Evolutionary conservation across 306 rosid species (phyloP).

Genomic region (Malus sylvestris): DNA sequence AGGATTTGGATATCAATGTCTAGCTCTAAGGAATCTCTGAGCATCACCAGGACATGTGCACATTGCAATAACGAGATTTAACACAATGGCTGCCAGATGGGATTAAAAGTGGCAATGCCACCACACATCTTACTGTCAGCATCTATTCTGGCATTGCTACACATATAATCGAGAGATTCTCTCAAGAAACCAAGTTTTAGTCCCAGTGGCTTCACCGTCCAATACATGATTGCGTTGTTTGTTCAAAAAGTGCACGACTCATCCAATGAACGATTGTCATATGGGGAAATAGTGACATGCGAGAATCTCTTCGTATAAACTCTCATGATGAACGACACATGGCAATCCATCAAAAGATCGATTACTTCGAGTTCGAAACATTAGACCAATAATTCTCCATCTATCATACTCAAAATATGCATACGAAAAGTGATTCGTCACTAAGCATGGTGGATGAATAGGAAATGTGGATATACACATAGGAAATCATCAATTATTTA

Average conservation of each 20-base stretch:
- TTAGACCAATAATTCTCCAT: neutral
- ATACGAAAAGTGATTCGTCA: slow-evolving; percentile 9
- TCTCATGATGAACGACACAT: neutral
- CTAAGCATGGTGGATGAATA: slow-evolving; percentile 19
- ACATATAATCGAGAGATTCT: neutral
- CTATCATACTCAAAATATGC: slow-evolving; percentile 12
- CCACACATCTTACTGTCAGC: neutral
- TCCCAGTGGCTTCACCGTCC: fast-evolving
- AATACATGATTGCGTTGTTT: too few species aligned
- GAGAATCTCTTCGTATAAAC: neutral
- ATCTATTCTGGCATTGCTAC: slow-evolving; percentile 12
- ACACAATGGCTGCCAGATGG: neutral
- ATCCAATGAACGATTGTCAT: too few species aligned
- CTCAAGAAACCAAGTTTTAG: too few species aligned
- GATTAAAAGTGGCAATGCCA: neutral
- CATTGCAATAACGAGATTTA: neutral
- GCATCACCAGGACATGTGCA: neutral
- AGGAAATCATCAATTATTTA: slow-evolving; percentile 16
- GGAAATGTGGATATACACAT: slow-evolving; percentile 19
- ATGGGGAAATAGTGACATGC: too few species aligned
- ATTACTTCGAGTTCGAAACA: neutral
- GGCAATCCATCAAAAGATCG: neutral
- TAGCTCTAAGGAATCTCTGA: neutral
- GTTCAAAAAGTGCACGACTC: too few species aligned
- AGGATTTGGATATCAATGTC: slow-evolving; percentile 17